Evolutionary conservation across 73 alveolate species (phyloP).

Genomic region (Breviolum minutum): DNA sequence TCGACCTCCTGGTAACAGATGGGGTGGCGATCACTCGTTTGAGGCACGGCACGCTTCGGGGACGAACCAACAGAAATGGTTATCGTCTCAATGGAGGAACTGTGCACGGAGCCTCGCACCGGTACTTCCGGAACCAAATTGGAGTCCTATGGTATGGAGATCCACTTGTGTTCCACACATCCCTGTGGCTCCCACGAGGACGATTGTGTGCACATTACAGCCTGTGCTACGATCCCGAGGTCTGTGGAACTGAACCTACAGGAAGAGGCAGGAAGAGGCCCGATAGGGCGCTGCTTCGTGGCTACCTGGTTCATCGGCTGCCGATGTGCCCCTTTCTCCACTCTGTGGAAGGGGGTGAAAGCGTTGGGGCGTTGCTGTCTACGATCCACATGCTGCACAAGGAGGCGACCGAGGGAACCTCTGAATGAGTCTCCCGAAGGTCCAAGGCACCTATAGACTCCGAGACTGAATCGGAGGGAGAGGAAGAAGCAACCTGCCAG

Average conservation of each 20-base stretch:
- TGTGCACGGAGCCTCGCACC: neutral
- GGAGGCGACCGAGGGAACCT: too few species aligned
- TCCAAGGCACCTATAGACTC: neutral
- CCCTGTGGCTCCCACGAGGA: neutral
- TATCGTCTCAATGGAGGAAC: neutral
- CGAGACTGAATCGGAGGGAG: slow-evolving; percentile 26
- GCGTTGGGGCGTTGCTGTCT: too few species aligned
- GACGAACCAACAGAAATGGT: slow-evolving; percentile 1
- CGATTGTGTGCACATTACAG: neutral
- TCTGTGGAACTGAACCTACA: neutral
- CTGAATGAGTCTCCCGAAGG: too few species aligned
- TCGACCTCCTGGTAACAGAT: slow-evolving; percentile 22
- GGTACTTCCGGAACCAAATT: slow-evolving; percentile 7
- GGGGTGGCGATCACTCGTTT: neutral
- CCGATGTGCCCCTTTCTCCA: too few species aligned
- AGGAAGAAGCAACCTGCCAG: neutral
- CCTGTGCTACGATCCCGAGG: neutral
- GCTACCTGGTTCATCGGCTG: neutral
- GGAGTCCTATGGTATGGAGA: neutral
- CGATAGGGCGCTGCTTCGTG: neutral
- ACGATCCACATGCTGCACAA: too few species aligned
- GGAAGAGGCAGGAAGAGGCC: slow-evolving; percentile 1
- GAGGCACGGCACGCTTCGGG: slow-evolving; percentile 16
- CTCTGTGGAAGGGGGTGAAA: too few species aligned
- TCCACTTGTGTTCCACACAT: neutral